Conservation (phyloP, 306 rosid species). For the Senna siamea region DNA sequence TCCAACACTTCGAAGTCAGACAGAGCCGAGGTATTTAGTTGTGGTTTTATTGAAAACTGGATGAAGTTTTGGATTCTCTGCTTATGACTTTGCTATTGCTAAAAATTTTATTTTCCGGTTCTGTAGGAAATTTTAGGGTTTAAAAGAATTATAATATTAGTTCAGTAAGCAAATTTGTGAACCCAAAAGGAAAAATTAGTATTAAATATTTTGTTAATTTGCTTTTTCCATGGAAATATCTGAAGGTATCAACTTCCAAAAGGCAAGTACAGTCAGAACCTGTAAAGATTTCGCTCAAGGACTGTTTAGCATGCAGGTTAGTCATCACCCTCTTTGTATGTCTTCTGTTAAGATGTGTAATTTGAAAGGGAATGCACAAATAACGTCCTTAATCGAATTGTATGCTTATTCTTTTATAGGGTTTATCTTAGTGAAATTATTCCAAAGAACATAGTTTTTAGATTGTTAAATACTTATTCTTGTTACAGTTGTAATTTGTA, state of each 20-base stretch:
- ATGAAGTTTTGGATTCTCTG: slow-evolving; percentile 2
- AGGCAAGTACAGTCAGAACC: slow-evolving; percentile 72
- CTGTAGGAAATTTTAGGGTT: neutral
- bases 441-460: neutral
- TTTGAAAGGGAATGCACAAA: neutral
- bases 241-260: slow-evolving; percentile 64
- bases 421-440: neutral
- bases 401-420: neutral
- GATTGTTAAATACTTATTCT: neutral
- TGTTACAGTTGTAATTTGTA: neutral
- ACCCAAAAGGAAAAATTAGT: neutral
- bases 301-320: slow-evolving; percentile 98
- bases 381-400: neutral
- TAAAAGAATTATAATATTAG: neutral
- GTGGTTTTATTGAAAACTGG: neutral
- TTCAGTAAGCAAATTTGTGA: neutral
- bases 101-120: neutral
- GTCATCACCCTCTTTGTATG: slow-evolving; percentile 8
- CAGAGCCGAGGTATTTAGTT: slow-evolving; percentile 61
- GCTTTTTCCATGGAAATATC: neutral
- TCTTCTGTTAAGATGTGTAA: neutral
- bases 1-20: slow-evolving; percentile 49
- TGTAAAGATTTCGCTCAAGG: slow-evolving; percentile 92
- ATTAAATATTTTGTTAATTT: neutral
- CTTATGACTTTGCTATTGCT: neutral